These are phyloP conservation scores for Pseudopyricularia cyperi DNA, from an alignment of 2,329 filamentous ascomycete genomes.

Conservation along the genomic window DNA sequence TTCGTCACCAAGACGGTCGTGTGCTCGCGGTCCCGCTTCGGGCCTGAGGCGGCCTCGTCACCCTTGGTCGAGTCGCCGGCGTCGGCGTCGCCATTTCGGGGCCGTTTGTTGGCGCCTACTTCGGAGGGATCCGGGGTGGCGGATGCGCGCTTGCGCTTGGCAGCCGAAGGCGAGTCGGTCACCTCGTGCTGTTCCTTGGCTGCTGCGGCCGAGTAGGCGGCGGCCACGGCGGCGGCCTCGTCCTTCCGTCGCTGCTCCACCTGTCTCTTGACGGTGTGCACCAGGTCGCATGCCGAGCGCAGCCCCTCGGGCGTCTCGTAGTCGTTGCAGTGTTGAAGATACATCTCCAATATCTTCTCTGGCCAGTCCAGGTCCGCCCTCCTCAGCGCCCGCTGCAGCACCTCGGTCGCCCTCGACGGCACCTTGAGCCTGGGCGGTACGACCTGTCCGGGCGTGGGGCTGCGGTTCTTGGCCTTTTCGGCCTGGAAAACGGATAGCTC, in stretches of 20 bases:
- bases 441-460: slow-evolving; percentile 32
- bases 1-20: slow-evolving; percentile 72
- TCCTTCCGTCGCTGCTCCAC: slow-evolving; percentile 51
- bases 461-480: slow-evolving; percentile 35
- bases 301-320: slow-evolving; percentile 71
- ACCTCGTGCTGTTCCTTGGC: slow-evolving; percentile 15
- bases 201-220: slow-evolving; percentile 32
- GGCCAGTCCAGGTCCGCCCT: slow-evolving; percentile 59
- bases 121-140: slow-evolving; percentile 33
- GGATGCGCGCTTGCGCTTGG: slow-evolving; percentile 70
- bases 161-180: slow-evolving; percentile 22
- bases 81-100: slow-evolving; percentile 31
- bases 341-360: slow-evolving; percentile 62
- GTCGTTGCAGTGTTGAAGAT: slow-evolving; percentile 72
- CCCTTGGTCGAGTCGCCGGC: slow-evolving; percentile 12
- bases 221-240: slow-evolving; percentile 47
- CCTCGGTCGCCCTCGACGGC: slow-evolving; percentile 60
- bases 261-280: slow-evolving; percentile 53
- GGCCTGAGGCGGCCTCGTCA: slow-evolving; percentile 16
- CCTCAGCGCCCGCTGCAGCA: slow-evolving; percentile 58
- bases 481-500: slow-evolving; percentile 57
- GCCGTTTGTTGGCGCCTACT: slow-evolving; percentile 52
- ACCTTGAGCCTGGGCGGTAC: not conserved
- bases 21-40: slow-evolving; percentile 81
- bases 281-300: slow-evolving; percentile 59